A percentile compares a stretch with the other conserved stretches of the same genome.
phyloP scores from a whole-genome alignment of 2,329 filamentous ascomycete genomes.

The Sodiomyces alkalinus region DNA sequence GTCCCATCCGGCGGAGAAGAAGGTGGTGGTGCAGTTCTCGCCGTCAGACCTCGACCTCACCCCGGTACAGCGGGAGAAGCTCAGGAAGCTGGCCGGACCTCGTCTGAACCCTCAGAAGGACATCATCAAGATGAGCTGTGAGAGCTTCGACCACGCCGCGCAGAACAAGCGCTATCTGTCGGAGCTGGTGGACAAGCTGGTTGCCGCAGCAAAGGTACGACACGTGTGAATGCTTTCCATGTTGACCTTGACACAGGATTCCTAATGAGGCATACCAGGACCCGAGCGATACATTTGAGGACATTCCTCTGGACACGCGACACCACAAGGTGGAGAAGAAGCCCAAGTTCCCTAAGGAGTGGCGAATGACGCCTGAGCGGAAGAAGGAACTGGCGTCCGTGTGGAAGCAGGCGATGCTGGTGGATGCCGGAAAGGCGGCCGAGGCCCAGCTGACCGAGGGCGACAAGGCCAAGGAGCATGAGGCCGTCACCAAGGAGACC shows the following conservation, averaged over 20 bases:
- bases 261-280: no score
- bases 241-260: no score
- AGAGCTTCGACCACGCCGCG: constrained; percentile 73
- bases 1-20: constrained; percentile 75
- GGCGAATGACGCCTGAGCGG: constrained; percentile 63
- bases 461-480: constrained; percentile 25
- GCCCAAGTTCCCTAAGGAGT: constrained; percentile 63
- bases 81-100: constrained; percentile 73
- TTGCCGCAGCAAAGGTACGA: constrained; percentile 57
- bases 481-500: constrained; percentile 7
- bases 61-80: constrained; percentile 55
- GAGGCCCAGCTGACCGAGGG: constrained; percentile 45
- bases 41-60: constrained; percentile 58
- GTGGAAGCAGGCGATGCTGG: constrained; percentile 33
- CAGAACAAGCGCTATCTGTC: constrained; percentile 95
- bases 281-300: constrained; percentile 64
- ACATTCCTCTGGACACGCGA: constrained; percentile 77
- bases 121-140: constrained; percentile 77
- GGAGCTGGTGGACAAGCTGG: constrained; percentile 57
- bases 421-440: constrained; percentile 39
- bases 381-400: constrained; percentile 47
- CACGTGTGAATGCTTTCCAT: no score
- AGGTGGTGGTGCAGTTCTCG: constrained; percentile 86
- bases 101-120: constrained; percentile 79
- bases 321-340: constrained; percentile 60